These are phyloP conservation scores for Odontarrhena argentea DNA, from an alignment of 345 rosid genomes.

Conservation along the genomic window DNA sequence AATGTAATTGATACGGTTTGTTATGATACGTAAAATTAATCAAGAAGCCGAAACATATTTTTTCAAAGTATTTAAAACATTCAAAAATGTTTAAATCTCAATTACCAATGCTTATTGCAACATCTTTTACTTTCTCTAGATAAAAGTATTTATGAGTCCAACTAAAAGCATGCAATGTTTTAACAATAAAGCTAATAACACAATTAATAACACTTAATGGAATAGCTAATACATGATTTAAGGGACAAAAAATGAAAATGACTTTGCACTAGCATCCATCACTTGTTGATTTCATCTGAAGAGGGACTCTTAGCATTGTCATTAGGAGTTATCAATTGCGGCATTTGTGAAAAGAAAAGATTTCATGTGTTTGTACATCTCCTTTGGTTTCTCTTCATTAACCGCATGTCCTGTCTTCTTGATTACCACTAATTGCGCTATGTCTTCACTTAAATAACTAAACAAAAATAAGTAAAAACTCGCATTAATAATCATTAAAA, in stretches of 20 bases:
- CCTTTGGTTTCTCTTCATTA: constrained; percentile 71
- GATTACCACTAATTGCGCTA: constrained; percentile 56
- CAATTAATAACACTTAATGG: constrained; percentile 2
- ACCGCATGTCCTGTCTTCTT: constrained; percentile 83
- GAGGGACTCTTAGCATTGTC: constrained; percentile 39
- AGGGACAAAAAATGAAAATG: background rate
- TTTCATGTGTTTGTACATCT: constrained; percentile 60
- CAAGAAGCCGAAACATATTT: too few relatives aligned
- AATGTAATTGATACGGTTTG: too few relatives aligned
- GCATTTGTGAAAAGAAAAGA: constrained; percentile 58
- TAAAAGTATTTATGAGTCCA: constrained; percentile 9
- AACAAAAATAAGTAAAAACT: constrained; percentile 23
- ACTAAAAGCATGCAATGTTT: constrained; percentile 17
- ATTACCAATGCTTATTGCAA: too few relatives aligned
- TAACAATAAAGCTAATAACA: constrained; percentile 1
- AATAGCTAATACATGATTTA: constrained; percentile 1
- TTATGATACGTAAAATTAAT: too few relatives aligned
- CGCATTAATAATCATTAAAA: background rate
- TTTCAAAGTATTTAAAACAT: too few relatives aligned
- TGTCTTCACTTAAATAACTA: constrained; percentile 66
- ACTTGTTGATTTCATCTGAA: constrained; percentile 29
- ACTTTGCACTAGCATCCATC: background rate
- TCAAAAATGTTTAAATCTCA: too few relatives aligned
- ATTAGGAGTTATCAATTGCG: constrained; percentile 30
- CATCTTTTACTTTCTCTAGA: constrained; percentile 3